phyloP scores from a whole-genome alignment of 495 filamentous ascomycete genomes.

The Pseudevernia furfuracea region DNA sequence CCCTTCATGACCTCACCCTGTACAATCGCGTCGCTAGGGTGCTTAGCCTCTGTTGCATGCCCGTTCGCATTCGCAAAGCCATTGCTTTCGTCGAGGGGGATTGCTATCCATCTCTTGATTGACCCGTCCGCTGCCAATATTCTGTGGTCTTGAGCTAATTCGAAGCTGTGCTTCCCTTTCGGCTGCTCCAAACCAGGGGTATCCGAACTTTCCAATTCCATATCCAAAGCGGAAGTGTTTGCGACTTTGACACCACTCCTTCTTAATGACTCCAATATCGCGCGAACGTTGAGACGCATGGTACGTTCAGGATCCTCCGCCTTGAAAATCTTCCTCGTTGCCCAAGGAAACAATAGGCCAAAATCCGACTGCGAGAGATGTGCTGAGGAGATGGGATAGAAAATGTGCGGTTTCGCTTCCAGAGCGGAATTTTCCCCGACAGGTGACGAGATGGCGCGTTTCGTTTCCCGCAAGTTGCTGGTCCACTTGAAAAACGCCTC shows the following conservation, averaged over 20 bases:
- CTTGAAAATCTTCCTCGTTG: slow-evolving; percentile 50
- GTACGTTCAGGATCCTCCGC: slow-evolving; percentile 55
- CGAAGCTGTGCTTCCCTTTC: background rate
- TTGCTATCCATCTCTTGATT: slow-evolving; percentile 24
- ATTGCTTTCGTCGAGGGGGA: slow-evolving; percentile 8
- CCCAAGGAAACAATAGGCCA: slow-evolving; percentile 64
- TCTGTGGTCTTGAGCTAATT: slow-evolving; percentile 16
- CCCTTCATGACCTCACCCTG: slow-evolving; percentile 15
- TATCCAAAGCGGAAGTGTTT: slow-evolving; percentile 42
- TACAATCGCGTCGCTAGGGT: slow-evolving; percentile 8
- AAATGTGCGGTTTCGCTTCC: slow-evolving; percentile 45
- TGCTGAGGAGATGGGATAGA: slow-evolving; percentile 53
- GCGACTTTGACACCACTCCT: slow-evolving; percentile 43
- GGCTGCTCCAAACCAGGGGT: background rate
- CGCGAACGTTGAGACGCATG: slow-evolving; percentile 55
- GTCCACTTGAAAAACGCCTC: slow-evolving; percentile 66
- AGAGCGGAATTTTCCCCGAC: background rate
- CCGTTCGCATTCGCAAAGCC: slow-evolving; percentile 1
- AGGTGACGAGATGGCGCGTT: slow-evolving; percentile 44
- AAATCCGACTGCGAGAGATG: slow-evolving; percentile 73
- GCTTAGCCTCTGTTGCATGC: background rate
- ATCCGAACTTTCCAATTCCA: slow-evolving; percentile 27
- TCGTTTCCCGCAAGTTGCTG: slow-evolving; percentile 52
- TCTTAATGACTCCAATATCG: slow-evolving; percentile 54
- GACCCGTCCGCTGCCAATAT: slow-evolving; percentile 22